These are phyloP conservation scores for Plenodomus tracheiphilus DNA, from an alignment of 2,329 filamentous ascomycete species.

Conservation along the genomic window DNA sequence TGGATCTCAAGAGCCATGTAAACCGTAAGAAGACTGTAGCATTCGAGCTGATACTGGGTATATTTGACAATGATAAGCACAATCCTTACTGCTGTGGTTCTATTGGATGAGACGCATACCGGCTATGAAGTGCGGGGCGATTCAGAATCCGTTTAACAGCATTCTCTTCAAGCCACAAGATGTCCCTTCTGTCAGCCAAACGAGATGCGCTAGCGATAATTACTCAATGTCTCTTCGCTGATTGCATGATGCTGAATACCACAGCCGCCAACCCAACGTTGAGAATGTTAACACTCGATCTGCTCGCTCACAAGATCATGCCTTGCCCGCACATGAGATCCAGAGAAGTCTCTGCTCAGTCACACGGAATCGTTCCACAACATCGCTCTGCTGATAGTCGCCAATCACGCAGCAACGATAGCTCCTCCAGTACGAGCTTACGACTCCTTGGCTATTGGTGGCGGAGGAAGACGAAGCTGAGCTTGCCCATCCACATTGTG, in stretches of 20 bases:
- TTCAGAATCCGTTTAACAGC: conserved; percentile 2
- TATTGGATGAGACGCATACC: conserved; percentile 10
- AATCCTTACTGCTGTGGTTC: conserved; percentile 15
- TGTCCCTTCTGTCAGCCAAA: conserved; percentile 12
- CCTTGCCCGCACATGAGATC: conserved; percentile 6
- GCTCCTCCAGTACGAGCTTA: conserved; percentile 53
- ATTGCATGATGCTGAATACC: conserved; percentile 13
- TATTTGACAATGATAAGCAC: neutral
- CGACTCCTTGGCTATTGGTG: conserved; percentile 60
- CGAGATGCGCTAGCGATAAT: conserved; percentile 11
- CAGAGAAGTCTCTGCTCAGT: conserved; percentile 6
- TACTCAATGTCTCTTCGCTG: conserved; percentile 12
- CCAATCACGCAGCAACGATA: conserved; percentile 45
- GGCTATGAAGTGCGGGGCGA: conserved; percentile 10
- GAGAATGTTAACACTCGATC: conserved; percentile 1
- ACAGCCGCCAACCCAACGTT: neutral
- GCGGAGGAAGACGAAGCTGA: conserved; percentile 49
- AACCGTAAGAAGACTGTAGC: neutral
- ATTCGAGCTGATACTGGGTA: conserved; percentile 6
- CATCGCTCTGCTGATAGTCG: conserved; percentile 11
- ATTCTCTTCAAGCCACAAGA: conserved; percentile 6
- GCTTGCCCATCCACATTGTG: neutral
- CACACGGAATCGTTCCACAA: conserved; percentile 2
- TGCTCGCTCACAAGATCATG: conserved; percentile 8
- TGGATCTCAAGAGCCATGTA: neutral